phyloP scores from a whole-genome alignment of 306 rosid genomes.

The Gillenia trifoliata region DNA sequence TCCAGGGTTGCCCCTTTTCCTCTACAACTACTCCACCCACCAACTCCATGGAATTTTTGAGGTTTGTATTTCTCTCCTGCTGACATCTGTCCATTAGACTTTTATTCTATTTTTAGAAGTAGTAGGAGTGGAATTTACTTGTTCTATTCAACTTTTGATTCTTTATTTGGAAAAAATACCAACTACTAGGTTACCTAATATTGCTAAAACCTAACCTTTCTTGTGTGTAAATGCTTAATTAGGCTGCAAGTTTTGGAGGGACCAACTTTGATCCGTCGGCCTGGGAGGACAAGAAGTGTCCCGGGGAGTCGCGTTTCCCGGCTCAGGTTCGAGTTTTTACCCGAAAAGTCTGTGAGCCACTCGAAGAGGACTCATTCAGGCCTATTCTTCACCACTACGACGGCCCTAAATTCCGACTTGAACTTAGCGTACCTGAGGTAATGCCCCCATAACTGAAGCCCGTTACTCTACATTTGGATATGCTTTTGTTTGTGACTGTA shows the following conservation, averaged over 20 bases:
- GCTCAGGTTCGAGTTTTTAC: conserved; percentile 91
- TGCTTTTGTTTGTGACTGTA: background rate
- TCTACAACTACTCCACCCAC: conserved; percentile 94
- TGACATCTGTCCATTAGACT: background rate
- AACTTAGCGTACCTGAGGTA: conserved; percentile 78
- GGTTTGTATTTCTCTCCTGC: conserved; percentile 31
- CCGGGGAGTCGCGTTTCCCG: conserved; percentile 92
- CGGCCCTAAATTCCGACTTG: conserved; percentile 94
- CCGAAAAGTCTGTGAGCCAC: conserved; percentile 74
- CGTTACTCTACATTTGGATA: background rate
- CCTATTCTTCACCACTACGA: conserved; percentile 95
- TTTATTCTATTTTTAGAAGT: background rate
- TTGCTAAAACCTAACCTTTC: background rate
- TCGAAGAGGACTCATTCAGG: conserved; percentile 92
- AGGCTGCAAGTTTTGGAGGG: conserved; percentile 98
- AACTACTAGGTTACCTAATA: background rate
- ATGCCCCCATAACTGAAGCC: background rate
- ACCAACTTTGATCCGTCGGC: conserved; percentile 88
- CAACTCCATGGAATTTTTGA: conserved; percentile 98
- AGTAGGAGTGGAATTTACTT: background rate
- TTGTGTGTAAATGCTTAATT: background rate
- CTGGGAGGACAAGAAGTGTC: conserved; percentile 91
- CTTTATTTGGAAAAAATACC: background rate
- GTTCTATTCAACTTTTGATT: background rate
- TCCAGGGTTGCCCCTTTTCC: conserved; percentile 93